phyloP scores from a whole-genome alignment of 2,329 filamentous ascomycete species.

The Chrysosphaeria jannelii region DNA sequence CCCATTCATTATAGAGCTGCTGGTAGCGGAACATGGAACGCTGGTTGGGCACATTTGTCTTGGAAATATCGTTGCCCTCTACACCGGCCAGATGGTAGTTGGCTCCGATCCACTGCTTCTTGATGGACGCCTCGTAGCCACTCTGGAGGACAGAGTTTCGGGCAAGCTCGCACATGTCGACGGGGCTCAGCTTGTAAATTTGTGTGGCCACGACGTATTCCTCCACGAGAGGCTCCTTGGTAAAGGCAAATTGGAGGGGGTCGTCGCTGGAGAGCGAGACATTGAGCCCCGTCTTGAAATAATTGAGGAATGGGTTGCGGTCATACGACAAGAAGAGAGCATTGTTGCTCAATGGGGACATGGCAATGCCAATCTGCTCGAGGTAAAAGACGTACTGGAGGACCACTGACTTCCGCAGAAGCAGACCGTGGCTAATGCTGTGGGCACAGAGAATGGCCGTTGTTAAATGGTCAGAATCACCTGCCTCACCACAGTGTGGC shows the following conservation, averaged over 20 bases:
- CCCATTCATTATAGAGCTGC: slow-evolving; percentile 54
- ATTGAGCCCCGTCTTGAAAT: slow-evolving; percentile 83
- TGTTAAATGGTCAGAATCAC: slow-evolving; percentile 85
- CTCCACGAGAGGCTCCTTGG: slow-evolving; percentile 90
- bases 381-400: slow-evolving; percentile 95
- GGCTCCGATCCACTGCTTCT: slow-evolving; percentile 69
- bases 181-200: slow-evolving; percentile 88
- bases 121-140: slow-evolving; percentile 69
- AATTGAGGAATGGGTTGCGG: slow-evolving; percentile 81
- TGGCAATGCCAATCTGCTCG: slow-evolving; percentile 91
- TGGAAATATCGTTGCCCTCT: slow-evolving; percentile 69
- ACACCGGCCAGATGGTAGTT: slow-evolving; percentile 53
- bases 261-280: slow-evolving; percentile 93
- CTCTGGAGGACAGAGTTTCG: slow-evolving; percentile 90
- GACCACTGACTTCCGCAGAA: slow-evolving; percentile 77
- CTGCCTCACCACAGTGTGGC: slow-evolving; percentile 88
- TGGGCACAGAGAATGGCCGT: slow-evolving; percentile 78
- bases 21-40: slow-evolving; percentile 71
- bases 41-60: slow-evolving; percentile 88
- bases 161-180: slow-evolving; percentile 95
- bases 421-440: slow-evolving; percentile 82
- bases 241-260: slow-evolving; percentile 91
- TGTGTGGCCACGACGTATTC: slow-evolving; percentile 95
- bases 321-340: slow-evolving; percentile 90
- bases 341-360: slow-evolving; percentile 98